Evolutionary conservation across 2,329 filamentous ascomycete species (phyloP), one percentile per base, ranked within the genome.

Genomic region (Periconia sp.): DNA sequence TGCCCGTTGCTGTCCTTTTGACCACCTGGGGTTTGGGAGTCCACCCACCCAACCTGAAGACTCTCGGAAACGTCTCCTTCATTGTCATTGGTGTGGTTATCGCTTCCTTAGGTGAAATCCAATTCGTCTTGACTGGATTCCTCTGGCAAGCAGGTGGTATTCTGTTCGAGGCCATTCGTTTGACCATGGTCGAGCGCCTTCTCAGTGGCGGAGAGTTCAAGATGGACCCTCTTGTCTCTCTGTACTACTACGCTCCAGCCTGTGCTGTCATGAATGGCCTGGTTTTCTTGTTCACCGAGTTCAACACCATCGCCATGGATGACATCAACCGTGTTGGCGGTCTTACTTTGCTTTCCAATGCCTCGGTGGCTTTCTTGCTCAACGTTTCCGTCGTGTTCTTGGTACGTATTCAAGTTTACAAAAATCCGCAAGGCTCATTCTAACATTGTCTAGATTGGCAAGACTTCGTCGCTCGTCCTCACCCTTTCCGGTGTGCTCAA

Each of bases 71-170:
- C 72, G 92, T 99, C 58, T 94, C 90, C 41, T 84, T 93, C 72
- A 99, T 99, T 67, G 94, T 97, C 49, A 76, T 97, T 49, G 94
- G 94, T 81, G 92, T 97, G 64, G 81, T 97, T 62, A 91, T 99
- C 70, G 94, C 94, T 47, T 96, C 93, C 1, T 85, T 96, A 59
- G 94, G 94, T 68, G 94, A 99, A 80, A 95, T 99, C 76, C 87
- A 92, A 73, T 99, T 99, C 72, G 89, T 91, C 67, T 80, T 89
- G 76, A 81, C 85, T 61, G 90, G 90, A 59, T 89, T 94, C 77
- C 73, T 92, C 59, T 92, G 86, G 82, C 91, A 94, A 78, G 80
- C 89, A 56, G 86, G 81, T 53, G 90, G 90, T 68, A 88, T 94
- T 68, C 73, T 88, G 66, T 94, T 93, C 69, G 91, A 94, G 77